Percentiles rank a stretch among this genome's conserved stretches.
phyloP scores from a whole-genome alignment of 78 protist genomes.

The Dictyostelium firmibasis region DNA sequence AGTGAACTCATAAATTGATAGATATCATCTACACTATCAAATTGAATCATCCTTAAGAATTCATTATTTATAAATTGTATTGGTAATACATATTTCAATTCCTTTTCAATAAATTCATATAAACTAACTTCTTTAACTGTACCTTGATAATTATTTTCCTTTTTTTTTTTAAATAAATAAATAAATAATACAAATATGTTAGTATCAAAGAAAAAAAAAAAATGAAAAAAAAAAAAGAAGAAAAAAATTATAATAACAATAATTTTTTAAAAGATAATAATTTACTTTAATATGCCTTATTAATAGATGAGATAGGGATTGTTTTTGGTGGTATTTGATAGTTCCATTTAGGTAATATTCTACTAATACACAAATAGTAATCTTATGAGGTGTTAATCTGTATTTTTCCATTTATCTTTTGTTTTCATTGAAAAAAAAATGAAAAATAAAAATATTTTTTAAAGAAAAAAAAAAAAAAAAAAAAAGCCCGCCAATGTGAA shows the following conservation, averaged over 20 bases:
- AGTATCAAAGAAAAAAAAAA: no score
- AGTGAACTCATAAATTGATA: slow-evolving; percentile 18
- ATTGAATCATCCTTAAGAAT: slow-evolving; percentile 20
- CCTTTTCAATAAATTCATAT: slow-evolving; percentile 7
- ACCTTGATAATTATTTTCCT: slow-evolving; percentile 12
- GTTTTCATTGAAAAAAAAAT: no score
- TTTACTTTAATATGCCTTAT: slow-evolving; percentile 43
- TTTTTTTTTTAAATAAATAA: neutral
- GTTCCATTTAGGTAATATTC: slow-evolving; percentile 47
- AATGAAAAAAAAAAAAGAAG: neutral
- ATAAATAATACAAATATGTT: neutral
- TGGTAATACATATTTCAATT: neutral
- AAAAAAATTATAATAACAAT: no score
- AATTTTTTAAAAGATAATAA: neutral
- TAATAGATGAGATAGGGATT: slow-evolving; percentile 35
- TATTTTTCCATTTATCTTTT: slow-evolving; percentile 1
- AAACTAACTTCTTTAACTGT: slow-evolving; percentile 1
- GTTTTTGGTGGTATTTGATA: slow-evolving; percentile 9
- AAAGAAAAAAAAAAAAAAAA: no score
- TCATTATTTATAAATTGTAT: slow-evolving; percentile 30
- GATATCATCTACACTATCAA: slow-evolving; percentile 62
- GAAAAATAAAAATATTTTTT: no score
- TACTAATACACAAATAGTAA: slow-evolving; percentile 31
- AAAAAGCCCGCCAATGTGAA: no score
- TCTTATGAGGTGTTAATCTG: slow-evolving; percentile 70